phyloP scores from a whole-genome alignment of 495 filamentous ascomycete species.

The Pyrenula massariospora region DNA sequence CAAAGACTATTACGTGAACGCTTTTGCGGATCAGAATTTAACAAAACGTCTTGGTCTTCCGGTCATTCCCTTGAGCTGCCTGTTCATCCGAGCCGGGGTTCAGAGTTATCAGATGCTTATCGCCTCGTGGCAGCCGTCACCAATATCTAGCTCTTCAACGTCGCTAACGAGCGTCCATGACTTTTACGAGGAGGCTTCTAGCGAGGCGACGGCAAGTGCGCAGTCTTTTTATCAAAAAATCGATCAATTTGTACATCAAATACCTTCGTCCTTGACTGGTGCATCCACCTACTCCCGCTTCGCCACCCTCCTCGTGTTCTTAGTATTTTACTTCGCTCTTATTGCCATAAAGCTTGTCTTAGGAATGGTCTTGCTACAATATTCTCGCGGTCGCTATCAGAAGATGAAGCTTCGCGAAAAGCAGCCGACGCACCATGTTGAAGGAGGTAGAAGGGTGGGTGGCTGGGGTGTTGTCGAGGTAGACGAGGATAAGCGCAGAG shows the following conservation, averaged over 20 bases:
- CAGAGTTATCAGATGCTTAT: slow-evolving; percentile 99
- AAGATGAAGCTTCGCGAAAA: slow-evolving; percentile 64
- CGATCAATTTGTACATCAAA: slow-evolving; percentile 22
- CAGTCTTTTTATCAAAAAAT: slow-evolving; percentile 25
- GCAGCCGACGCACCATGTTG: slow-evolving; percentile 24
- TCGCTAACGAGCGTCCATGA: slow-evolving; percentile 51
- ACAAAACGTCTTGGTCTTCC: slow-evolving; percentile 85
- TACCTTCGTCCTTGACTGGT: slow-evolving; percentile 22
- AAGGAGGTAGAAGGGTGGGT: slow-evolving; percentile 61
- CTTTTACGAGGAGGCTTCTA: slow-evolving; percentile 17
- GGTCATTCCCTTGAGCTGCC: slow-evolving; percentile 81
- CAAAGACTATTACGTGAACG: slow-evolving; percentile 96
- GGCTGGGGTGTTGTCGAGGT: slow-evolving; percentile 79
- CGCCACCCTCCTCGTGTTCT: slow-evolving; percentile 69
- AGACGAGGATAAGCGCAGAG: slow-evolving; percentile 71
- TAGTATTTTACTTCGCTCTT: slow-evolving; percentile 63
- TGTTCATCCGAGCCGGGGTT: slow-evolving; percentile 88
- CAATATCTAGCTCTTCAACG: slow-evolving; percentile 52
- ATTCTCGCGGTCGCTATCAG: slow-evolving; percentile 63
- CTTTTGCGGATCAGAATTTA: slow-evolving; percentile 80
- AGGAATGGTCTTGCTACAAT: slow-evolving; percentile 68
- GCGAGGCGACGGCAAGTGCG: slow-evolving; percentile 16
- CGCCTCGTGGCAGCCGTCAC: slow-evolving; percentile 66
- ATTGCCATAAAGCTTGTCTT: slow-evolving; percentile 73
- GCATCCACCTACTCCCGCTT: slow-evolving; percentile 25